Percentiles rank a stretch among this genome's conserved stretches.
Conservation (phyloP, 2,329 filamentous ascomycete genomes). For the Exophiala alcalophila region DNA sequence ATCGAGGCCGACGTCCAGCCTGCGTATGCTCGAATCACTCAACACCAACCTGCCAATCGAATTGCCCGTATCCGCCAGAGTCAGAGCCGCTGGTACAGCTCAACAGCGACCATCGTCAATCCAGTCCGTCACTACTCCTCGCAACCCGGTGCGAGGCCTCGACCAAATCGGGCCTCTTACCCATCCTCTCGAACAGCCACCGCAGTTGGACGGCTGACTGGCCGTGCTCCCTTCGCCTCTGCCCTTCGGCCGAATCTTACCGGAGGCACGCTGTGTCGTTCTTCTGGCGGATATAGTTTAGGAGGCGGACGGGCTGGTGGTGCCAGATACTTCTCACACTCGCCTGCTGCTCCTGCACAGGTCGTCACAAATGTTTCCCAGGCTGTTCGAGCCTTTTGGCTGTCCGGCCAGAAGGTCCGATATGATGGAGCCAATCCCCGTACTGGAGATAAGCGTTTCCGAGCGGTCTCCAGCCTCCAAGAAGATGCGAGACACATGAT, state of each 20-base stretch:
- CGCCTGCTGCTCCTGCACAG: slow-evolving; percentile 78
- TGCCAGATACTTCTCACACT: slow-evolving; percentile 84
- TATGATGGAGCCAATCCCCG: slow-evolving; percentile 71
- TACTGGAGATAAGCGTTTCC: slow-evolving; percentile 75
- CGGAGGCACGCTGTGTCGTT: slow-evolving; percentile 77
- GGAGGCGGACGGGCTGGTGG: slow-evolving; percentile 68
- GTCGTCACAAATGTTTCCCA: slow-evolving; percentile 94
- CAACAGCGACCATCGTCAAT: slow-evolving; percentile 44
- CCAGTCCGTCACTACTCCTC: slow-evolving; percentile 54
- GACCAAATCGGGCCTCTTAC: slow-evolving; percentile 52
- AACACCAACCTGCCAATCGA: slow-evolving; percentile 60
- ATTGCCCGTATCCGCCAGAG: slow-evolving; percentile 62
- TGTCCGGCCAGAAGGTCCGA: slow-evolving; percentile 84
- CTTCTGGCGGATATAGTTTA: slow-evolving; percentile 81
- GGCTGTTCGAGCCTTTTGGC: slow-evolving; percentile 84
- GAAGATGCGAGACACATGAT: slow-evolving; percentile 69
- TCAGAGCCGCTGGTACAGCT: slow-evolving; percentile 63
- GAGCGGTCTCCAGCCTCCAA: slow-evolving; percentile 70
- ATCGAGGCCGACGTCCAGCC: slow-evolving; percentile 48
- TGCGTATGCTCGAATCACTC: slow-evolving; percentile 53
- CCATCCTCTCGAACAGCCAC: slow-evolving; percentile 56
- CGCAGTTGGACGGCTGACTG: slow-evolving; percentile 62
- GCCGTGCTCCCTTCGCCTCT: slow-evolving; percentile 79
- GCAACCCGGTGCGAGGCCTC: slow-evolving; percentile 38
- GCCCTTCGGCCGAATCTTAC: slow-evolving; percentile 89